Evolutionary conservation across 805 yeast species (phyloP).

Genomic region (Lipomyces spencermartinsiae): DNA sequence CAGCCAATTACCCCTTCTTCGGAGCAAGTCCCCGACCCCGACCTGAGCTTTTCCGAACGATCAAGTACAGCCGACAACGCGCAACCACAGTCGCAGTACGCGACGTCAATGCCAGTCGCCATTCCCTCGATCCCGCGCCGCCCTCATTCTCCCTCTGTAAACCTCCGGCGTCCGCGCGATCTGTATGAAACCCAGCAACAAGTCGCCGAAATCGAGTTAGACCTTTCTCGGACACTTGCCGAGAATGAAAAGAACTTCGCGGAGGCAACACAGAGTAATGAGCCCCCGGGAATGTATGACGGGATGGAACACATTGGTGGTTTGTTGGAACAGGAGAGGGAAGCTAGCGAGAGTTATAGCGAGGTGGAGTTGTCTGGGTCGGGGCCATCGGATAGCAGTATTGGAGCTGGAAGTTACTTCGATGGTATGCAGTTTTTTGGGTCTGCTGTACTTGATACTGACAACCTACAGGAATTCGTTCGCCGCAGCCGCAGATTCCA

Average conservation of each 20-base stretch:
- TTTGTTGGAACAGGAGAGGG: constrained; percentile 10
- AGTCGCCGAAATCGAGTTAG: constrained; percentile 33
- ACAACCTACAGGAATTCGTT: not conserved
- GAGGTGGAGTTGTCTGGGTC: constrained; percentile 22
- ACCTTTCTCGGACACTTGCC: constrained; percentile 30
- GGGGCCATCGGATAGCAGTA: not conserved
- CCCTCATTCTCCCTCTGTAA: constrained; percentile 26
- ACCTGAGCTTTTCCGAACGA: not conserved
- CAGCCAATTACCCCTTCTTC: not conserved
- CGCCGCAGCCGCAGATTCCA: constrained; percentile 1
- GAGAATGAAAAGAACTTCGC: constrained; percentile 26
- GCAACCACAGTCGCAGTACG: constrained; percentile 6
- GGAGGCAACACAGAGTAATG: not conserved
- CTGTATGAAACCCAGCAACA: constrained; percentile 30
- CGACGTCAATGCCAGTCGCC: constrained; percentile 22
- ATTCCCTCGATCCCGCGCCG: constrained; percentile 28
- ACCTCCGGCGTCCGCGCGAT: constrained; percentile 18
- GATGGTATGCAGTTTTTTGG: not conserved
- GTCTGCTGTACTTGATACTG: not conserved
- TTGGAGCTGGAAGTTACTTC: not conserved
- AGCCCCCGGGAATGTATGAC: constrained; percentile 17
- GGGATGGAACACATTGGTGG: constrained; percentile 33
- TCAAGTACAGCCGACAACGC: not conserved
- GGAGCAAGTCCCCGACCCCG: not conserved
- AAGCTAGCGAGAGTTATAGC: constrained; percentile 19